These are phyloP conservation scores for Malus hybrid DNA, from an alignment of 331 rosid genomes.

Conservation along the genomic window DNA sequence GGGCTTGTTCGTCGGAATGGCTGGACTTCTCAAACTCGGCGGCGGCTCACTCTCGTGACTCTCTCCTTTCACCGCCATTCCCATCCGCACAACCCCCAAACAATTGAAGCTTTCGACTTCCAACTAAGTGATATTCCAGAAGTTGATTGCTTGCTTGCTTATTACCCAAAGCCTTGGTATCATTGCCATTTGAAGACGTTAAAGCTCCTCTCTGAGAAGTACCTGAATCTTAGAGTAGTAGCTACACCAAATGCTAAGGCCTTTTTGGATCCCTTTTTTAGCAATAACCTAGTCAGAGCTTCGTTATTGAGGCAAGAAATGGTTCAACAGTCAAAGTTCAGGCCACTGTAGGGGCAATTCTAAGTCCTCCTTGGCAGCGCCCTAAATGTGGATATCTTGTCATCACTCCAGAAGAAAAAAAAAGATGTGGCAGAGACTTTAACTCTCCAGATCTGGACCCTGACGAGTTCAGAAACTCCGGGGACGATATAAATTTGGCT, in stretches of 20 bases:
- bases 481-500: too few relatives aligned
- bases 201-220: constrained; percentile 59
- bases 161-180: constrained; percentile 91
- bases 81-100: too few relatives aligned
- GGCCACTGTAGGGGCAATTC: constrained; percentile 90
- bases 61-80: too few relatives aligned
- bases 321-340: constrained; percentile 50
- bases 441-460: too few relatives aligned
- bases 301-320: constrained; percentile 49
- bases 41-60: too few relatives aligned
- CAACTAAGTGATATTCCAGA: constrained; percentile 86
- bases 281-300: constrained; percentile 75
- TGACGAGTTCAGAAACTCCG: too few relatives aligned
- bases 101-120: too few relatives aligned
- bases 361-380: constrained; percentile 99
- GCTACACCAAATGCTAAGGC: constrained; percentile 83
- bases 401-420: constrained; percentile 47
- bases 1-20: too few relatives aligned
- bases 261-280: constrained; percentile 79
- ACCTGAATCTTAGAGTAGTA: constrained; percentile 53
- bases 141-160: constrained; percentile 60
- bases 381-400: constrained; percentile 73
- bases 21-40: too few relatives aligned
- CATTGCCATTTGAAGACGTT: constrained; percentile 94
- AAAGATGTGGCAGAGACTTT: neutral